A percentile compares a stretch with the other conserved stretches of the same genome.
These are phyloP conservation scores for Eragrostis nindensis DNA, from an alignment of 176 grass and related monocot species.

Conservation along the genomic window DNA sequence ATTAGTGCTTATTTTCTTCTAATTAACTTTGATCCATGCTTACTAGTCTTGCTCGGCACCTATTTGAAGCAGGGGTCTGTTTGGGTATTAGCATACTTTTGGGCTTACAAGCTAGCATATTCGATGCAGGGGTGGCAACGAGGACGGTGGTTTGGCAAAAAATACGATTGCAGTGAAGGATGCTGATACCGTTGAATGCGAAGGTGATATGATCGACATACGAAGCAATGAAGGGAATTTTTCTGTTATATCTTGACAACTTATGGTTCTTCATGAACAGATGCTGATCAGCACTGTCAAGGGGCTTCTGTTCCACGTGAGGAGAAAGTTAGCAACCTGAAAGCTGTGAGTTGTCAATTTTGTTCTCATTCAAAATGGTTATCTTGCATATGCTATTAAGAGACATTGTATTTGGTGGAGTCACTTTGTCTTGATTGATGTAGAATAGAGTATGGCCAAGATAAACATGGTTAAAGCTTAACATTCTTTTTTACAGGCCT, in stretches of 20 bases:
- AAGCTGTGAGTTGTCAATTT: slow-evolving; percentile 74
- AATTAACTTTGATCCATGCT: not conserved
- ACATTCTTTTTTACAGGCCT: slow-evolving; percentile 63
- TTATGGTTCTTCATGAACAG: slow-evolving; percentile 49
- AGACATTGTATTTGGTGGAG: slow-evolving; percentile 1
- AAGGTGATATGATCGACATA: slow-evolving; percentile 56
- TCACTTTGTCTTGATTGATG: not conserved
- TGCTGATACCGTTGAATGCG: slow-evolving; percentile 72
- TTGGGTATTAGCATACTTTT: not conserved
- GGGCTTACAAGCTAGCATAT: not conserved
- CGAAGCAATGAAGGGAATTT: not conserved
- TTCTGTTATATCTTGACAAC: slow-evolving; percentile 20
- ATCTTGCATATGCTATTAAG: slow-evolving; percentile 16
- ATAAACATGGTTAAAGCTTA: slow-evolving; percentile 27
- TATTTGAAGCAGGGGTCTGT: not conserved
- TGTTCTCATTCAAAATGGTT: not conserved
- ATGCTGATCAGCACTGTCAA: slow-evolving; percentile 85
- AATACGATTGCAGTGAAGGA: slow-evolving; percentile 54
- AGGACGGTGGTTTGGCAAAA: slow-evolving; percentile 68
- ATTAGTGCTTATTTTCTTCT: not conserved
- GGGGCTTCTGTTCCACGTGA: slow-evolving; percentile 76
- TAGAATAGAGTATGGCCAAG: not conserved
- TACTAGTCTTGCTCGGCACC: not conserved
- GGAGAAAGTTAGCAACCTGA: slow-evolving; percentile 97
- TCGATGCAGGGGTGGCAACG: slow-evolving; percentile 46